These are phyloP conservation scores for Neurospora sp. DNA, from an alignment of 495 filamentous ascomycete genomes.

Conservation along the genomic window DNA sequence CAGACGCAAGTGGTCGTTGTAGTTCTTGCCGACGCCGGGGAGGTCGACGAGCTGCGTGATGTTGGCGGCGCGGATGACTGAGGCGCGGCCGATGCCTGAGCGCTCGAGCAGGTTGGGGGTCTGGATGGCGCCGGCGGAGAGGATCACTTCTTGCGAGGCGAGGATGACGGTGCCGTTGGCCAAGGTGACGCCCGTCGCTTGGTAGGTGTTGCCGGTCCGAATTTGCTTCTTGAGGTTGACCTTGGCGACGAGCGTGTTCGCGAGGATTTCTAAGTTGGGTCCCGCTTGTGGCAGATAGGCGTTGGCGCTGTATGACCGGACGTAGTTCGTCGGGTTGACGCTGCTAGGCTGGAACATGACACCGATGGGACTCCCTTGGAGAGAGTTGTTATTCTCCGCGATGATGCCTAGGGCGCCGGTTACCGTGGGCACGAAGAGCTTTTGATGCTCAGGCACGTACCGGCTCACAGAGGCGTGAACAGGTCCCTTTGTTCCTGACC, in stretches of 20 bases:
- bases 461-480: conserved; percentile 26
- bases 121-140: conserved; percentile 37
- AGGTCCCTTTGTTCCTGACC: conserved; percentile 14
- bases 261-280: no score
- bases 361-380: conserved; percentile 28
- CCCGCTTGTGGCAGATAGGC: no score
- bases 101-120: no score
- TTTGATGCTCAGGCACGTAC: conserved; percentile 10
- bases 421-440: not conserved
- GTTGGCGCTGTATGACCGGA: no score
- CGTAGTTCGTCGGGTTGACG: no score
- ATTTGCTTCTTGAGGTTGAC: no score
- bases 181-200: conserved; percentile 21
- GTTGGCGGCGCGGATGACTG: conserved; percentile 22
- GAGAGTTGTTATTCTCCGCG: conserved; percentile 19
- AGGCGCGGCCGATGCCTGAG: not conserved
- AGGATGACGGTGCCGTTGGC: conserved; percentile 18
- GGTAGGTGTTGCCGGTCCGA: conserved; percentile 10
- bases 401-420: conserved; percentile 23
- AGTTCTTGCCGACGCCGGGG: no score
- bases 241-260: no score
- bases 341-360: conserved; percentile 23
- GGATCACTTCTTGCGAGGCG: conserved; percentile 42
- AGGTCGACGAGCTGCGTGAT: no score
- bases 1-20: no score